Base-by-base conservation (phyloP, 345 rosid species). In the Populus alba region DNA sequence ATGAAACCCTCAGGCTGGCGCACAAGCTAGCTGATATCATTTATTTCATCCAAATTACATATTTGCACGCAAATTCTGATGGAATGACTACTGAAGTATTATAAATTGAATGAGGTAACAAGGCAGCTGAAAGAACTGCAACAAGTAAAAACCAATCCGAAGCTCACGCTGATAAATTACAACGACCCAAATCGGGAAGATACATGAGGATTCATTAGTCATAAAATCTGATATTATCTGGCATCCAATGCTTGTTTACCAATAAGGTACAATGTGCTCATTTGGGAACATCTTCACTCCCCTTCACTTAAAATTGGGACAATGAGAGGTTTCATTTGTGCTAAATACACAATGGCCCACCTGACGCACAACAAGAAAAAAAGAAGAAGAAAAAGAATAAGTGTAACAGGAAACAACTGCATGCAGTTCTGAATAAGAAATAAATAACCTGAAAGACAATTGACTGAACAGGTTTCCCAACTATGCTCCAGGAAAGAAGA, bases 321-420 rank as follows among this genome's bases (percentile, higher is more conserved):
- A 31, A 96, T 96, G 78, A 96, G 92, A 2, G 99, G 99, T 74
- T 96, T 94, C 99, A 96, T 89, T 81, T 96, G 98, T 16, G 98
- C 98, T 75, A 96, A 86, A 81, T 96, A 96, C 61, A 96, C 99
- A 83, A 96, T 96, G 15, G 99, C 98, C 97, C 97, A 96, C 98
- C 98, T 96, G 73, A 68, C 63, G 87, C 38, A 75, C 27, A 80
- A 69, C 75, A 53, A 7, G 22, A 13, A 18, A 5, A 76, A 18
- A 72, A 47, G 27, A 27, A 27, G 1, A 47, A 47, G 3, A 45
- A 41, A 41, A 9, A 12, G 51, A 13, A 33, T 27, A n/a, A 25
- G 31, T 0, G 18, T 33, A 45, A 37, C 17, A 17, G n/a, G 55
- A 49, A n/a, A 53, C 10, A 27, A 29, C 0, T 7, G 23, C 25